Percentiles rank a stretch among this genome's conserved stretches.
phyloP scores from a whole-genome alignment of 108 stramenopile species.

The Discostella pseudostelligera region DNA sequence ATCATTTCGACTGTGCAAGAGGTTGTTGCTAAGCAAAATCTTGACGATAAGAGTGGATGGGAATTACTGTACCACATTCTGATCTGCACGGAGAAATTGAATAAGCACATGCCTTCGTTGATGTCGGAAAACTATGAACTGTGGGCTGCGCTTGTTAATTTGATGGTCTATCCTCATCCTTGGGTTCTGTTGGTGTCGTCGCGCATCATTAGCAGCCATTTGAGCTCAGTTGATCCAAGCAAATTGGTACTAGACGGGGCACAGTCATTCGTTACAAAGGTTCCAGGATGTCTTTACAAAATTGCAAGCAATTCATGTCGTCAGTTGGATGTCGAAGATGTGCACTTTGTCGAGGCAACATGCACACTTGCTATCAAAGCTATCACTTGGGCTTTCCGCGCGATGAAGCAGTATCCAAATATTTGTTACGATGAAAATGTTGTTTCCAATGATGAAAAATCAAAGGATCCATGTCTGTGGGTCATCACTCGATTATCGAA shows the following conservation, averaged over 20 bases:
- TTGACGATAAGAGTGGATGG: conserved; percentile 55
- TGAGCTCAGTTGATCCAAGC: conserved; percentile 41
- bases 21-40: conserved; percentile 13
- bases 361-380: conserved; percentile 58
- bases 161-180: conserved; percentile 64
- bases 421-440: conserved; percentile 69
- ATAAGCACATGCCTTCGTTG: conserved; percentile 17
- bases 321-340: conserved; percentile 66
- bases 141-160: conserved; percentile 55
- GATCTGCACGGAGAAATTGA: conserved; percentile 65
- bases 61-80: conserved; percentile 72
- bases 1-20: conserved; percentile 33
- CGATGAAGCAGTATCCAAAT: conserved; percentile 59
- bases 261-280: conserved; percentile 42
- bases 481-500: conserved; percentile 72
- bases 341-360: conserved; percentile 55
- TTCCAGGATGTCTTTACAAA: conserved; percentile 59
- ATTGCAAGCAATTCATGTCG: conserved; percentile 68
- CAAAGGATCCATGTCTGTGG: conserved; percentile 64
- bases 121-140: conserved; percentile 38
- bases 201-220: conserved; percentile 53
- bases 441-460: conserved; percentile 9
- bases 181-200: conserved; percentile 73
- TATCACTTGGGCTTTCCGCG: conserved; percentile 60
- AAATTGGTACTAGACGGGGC: conserved; percentile 22